A percentile compares a stretch with the other conserved stretches of the same genome.
These are phyloP conservation scores for Boletus reticulatus DNA, from an alignment of 768 basidiomycete species.

Conservation along the genomic window DNA sequence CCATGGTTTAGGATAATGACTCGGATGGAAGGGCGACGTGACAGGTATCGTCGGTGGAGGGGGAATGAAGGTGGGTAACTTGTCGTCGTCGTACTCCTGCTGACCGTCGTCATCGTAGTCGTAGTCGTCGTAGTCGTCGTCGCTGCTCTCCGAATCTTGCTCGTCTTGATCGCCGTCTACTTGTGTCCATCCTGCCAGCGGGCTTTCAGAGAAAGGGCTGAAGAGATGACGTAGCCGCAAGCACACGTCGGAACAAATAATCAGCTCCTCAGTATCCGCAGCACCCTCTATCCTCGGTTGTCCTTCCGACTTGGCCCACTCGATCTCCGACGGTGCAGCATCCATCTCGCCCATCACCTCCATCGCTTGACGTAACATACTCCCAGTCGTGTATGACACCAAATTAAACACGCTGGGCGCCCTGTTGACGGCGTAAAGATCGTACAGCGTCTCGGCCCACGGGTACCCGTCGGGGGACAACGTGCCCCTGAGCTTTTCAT, in stretches of 20 bases:
- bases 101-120: no score
- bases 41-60: conserved; percentile 4
- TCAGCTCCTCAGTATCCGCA: conserved; percentile 15
- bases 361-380: conserved; percentile 14
- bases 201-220: no score
- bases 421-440: conserved; percentile 19
- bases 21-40: conserved; percentile 30
- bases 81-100: no score
- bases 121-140: no score
- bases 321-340: conserved; percentile 11
- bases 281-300: conserved; percentile 16
- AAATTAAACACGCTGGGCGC: neutral
- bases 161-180: no score
- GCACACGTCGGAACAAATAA: conserved; percentile 3
- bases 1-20: conserved; percentile 40
- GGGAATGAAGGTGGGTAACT: neutral
- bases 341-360: conserved; percentile 18
- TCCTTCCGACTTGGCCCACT: conserved; percentile 23
- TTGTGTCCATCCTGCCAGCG: no score
- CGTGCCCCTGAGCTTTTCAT: conserved; percentile 17
- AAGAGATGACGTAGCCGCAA: neutral
- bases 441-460: conserved; percentile 30
- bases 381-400: conserved; percentile 17
- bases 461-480: conserved; percentile 17
- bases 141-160: no score